Evolutionary conservation across 1,284 basidiomycete species (phyloP), one percentile per base, ranked within the genome.

Genomic region (Cutaneotrichosporon sp.): DNA sequence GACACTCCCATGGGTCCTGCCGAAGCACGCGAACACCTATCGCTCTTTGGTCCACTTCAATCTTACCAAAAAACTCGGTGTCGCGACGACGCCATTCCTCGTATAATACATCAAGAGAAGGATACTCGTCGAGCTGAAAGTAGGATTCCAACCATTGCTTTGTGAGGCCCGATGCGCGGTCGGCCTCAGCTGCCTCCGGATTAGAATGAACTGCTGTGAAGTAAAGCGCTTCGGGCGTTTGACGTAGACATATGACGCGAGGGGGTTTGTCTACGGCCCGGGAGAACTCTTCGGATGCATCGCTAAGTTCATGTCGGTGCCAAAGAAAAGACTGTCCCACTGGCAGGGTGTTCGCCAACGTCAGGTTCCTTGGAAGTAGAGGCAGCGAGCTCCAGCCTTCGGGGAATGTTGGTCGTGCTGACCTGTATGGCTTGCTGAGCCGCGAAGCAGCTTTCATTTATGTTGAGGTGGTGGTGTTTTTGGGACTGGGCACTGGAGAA

Each of bases 1-100:
- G 80, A 64, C 88, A 93, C 75, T 97, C 96, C 86, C 91, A 98
- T 51, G 91, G 90, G 68, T 97, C 92, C 71, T 98, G 94, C 60
- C 90, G 79, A 36, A 97, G 75, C 60, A 97, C 87, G 40, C 85
- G 63, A 1, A 81, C 75, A 0, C 81, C 81, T 3, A 66, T 45
- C 3, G 73, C 84, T 18, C 86, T 63, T 14, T 55, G 84, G 26
- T 79, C 75, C 52, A 81, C 78, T 41, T 78, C 75, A 3, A 89
- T 74, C 22, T 76, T 78, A 9, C 80, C 78, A 70, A 98, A 97
- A 44, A 76, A 59, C 10, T 87, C 82, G 10, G 81, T 77, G 67
- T 99, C 96, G 30, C 80, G 77, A 12, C 67, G 63, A 1, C 72
- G 57, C 94, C 96, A 99, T 56, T 86, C 78, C 3, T 78, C 75